Evolutionary conservation across 768 basidiomycete genomes (phyloP), one percentile per base, ranked within the genome.

Genomic region (Lactarius quietus): DNA sequence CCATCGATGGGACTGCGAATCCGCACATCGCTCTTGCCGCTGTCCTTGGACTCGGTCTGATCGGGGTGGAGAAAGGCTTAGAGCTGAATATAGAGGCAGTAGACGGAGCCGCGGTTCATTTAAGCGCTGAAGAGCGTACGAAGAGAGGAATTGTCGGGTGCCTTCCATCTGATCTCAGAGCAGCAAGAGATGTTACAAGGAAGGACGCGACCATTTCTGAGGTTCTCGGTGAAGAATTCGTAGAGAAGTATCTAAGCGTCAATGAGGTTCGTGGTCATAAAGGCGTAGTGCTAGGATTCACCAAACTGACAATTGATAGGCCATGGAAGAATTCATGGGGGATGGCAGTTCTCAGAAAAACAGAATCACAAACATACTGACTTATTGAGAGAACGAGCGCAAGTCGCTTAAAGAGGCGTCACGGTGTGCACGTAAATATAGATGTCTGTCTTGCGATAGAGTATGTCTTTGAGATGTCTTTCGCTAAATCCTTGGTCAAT

Each of bases 1-100:
- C 78, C 18, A 63, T 87, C 52, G 90, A 92, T 67, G 89, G 82
- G 7, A 89, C 86, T 5, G 80, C 86, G 0, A 86, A 83, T 70
- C 85, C 83, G 1, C 82, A 92, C 70, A 71, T 90, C 20, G 86
- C 80, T 1, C 70, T 89, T 10, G 83, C 87, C 0, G 82, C 78
- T 0, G 67, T 89, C 6, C 68, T 91, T 41, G 83, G 78, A 2
- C 82, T 80, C 10, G 90, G 88, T 0, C 65, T 81, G 33, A 68
- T 73, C 0, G 89, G 86, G 0, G 76, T 91, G 20, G 28, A 74
- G 28, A 74, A 78, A 1, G 70, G 73, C n/a, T 68, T 69, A 26
- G 68, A 73, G 59, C 77, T 89, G 57, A 67, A 41, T 26, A 73
- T 79, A 23, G 69, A 74, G 60, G 80, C 82, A 55, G 79, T 79